Evolutionary conservation across 1,284 basidiomycete genomes (phyloP).

Genomic region (Trichosporon asahii): DNA sequence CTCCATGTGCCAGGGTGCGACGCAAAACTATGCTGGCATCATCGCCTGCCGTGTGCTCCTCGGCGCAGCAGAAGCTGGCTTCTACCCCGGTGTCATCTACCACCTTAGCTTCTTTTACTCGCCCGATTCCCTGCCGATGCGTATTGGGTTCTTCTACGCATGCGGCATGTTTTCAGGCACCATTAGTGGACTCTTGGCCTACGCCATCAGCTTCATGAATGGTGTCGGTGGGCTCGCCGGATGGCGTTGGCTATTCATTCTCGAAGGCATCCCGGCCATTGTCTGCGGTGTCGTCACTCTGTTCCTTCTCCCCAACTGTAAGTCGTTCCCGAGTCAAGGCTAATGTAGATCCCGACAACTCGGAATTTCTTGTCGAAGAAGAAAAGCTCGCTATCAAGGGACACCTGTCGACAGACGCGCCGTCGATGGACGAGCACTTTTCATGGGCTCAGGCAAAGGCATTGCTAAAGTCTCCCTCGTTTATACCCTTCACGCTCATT

Average conservation of each 20-base stretch:
- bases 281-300: constrained; percentile 51
- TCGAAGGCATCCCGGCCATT: constrained; percentile 56
- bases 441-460: constrained; percentile 4
- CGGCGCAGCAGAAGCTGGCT: constrained; percentile 37
- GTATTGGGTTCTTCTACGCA: constrained; percentile 30
- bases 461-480: constrained; percentile 5
- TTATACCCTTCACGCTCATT: constrained; percentile 12
- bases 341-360: constrained; percentile 14
- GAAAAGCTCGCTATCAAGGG: constrained; percentile 3
- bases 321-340: background rate
- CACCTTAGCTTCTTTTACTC: constrained; percentile 38
- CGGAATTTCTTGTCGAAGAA: constrained; percentile 7
- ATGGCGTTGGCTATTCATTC: constrained; percentile 52
- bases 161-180: constrained; percentile 26
- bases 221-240: constrained; percentile 30
- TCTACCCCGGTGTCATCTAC: constrained; percentile 44
- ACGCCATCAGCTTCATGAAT: constrained; percentile 35
- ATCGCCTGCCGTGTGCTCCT: constrained; percentile 43
- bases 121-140: constrained; percentile 22
- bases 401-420: constrained; percentile 13
- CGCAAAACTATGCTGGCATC: constrained; percentile 36
- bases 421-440: background rate
- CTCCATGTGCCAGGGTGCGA: constrained; percentile 18
- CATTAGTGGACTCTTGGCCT: constrained; percentile 37
- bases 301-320: constrained; percentile 54